phyloP scores from a whole-genome alignment of 495 filamentous ascomycete species.

The Penicillium taxi region DNA sequence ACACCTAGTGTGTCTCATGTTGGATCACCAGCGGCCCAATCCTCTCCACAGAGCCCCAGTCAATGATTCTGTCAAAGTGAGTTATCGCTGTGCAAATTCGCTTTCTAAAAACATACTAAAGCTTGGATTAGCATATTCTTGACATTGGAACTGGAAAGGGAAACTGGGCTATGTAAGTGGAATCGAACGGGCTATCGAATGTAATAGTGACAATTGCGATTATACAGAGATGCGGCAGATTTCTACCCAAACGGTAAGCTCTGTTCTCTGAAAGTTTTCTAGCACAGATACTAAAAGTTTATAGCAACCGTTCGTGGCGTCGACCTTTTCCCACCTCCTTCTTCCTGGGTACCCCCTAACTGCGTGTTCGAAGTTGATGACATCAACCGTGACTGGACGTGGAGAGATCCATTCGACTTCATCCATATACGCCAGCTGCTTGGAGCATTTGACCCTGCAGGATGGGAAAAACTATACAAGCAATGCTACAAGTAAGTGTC shows the following conservation, averaged over 20 bases:
- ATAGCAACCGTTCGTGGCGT: conserved; percentile 3
- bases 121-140: conserved; percentile 10
- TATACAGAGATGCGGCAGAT: conserved; percentile 19
- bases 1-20: conserved; percentile 11
- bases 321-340: conserved; percentile 5
- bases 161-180: conserved; percentile 22
- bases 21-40: conserved; percentile 12
- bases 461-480: conserved; percentile 2
- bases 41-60: conserved; percentile 12
- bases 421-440: conserved; percentile 10
- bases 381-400: conserved; percentile 4
- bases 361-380: conserved; percentile 5
- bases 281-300: background rate
- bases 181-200: background rate
- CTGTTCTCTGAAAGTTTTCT: background rate
- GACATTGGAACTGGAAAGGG: conserved; percentile 23
- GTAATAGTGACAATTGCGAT: background rate
- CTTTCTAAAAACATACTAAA: background rate
- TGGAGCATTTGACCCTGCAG: background rate
- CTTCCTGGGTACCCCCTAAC: conserved; percentile 4
- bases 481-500: conserved; percentile 6
- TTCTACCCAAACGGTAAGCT: conserved; percentile 11
- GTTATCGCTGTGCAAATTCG: background rate
- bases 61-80: conserved; percentile 1
- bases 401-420: conserved; percentile 5